Evolutionary conservation across 495 filamentous ascomycete genomes (phyloP), one percentile per base, ranked within the genome.

Genomic region (Trichocladium uniseriatum): DNA sequence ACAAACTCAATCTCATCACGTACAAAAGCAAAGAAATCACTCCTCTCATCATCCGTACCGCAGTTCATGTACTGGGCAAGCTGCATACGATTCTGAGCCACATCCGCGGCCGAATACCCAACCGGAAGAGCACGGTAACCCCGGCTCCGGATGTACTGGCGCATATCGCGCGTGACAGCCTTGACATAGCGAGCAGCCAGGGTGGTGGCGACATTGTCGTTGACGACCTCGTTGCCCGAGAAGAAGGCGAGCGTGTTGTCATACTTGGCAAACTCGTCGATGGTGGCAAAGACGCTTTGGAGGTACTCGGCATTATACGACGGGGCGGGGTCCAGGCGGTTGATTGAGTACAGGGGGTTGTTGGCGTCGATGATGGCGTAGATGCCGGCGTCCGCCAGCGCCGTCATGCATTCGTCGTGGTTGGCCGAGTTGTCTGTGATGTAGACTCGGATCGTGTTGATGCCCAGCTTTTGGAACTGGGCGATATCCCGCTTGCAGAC

Each of bases 181-280:
- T 97, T 96, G 68, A 97, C 86, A 59, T 88, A 91, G 14, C 87
- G 85, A 9, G 90, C 91, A 38, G 80, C 72, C 45, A 70, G 64
- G 42, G 87, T 89, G 3, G 85, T 91, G 5, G 75, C 73, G 35
- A 64, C 56, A 51, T 81, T 77, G 52, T 85, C 80, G 72, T 97
- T 94, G 75, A 95, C 89, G 54, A 95, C 89, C 70, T 97, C 91
- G 65, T 97, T 96, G 34, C 87, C 91, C 15, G 90, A 94, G 76
- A 95, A 95, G 81, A 96, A 96, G 42, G 87, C 84, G 39, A 95
- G 73, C 11, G 85, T 90, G 73, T 97, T 97, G 71, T 74, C 69
- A 69, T 95, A 97, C 58, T 85, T 82, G 56, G 77, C 73, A 59
- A 97, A 95, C 45, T 76, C 82, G 62, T 96, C 90, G 52, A 96